These are phyloP conservation scores for Eucalyptus sp. DNA, from an alignment of 345 rosid species.

Conservation along the genomic window DNA sequence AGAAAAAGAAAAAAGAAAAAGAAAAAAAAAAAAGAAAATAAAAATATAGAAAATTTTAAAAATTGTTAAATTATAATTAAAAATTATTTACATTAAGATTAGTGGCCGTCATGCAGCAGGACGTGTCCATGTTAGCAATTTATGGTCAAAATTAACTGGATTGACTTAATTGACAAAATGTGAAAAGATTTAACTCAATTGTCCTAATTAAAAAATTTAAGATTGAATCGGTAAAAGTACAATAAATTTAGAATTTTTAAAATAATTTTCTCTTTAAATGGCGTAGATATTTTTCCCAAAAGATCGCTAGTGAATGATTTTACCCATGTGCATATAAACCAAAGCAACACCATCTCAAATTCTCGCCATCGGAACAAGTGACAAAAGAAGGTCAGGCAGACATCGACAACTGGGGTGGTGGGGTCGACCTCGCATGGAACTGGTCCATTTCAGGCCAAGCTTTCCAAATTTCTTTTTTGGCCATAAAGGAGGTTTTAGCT, in stretches of 20 bases:
- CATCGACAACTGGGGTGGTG: neutral
- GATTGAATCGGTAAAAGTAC: fast-evolving
- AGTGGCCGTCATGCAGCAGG: no score
- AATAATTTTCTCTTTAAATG: neutral
- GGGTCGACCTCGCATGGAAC: neutral
- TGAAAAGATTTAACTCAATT: no score
- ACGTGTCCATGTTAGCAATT: fast-evolving
- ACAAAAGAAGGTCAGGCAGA: neutral
- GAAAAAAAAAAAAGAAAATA: no score
- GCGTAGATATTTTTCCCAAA: neutral
- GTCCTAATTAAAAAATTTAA: fast-evolving
- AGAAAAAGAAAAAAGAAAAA: fast-evolving
- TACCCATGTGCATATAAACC: neutral
- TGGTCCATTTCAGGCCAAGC: neutral
- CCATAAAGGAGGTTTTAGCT: neutral
- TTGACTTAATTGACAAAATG: fast-evolving
- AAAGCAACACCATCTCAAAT: neutral
- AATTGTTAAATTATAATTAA: no score
- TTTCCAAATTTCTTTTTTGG: neutral
- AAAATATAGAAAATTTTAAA: fast-evolving
- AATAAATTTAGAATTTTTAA: fast-evolving
- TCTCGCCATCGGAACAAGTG: neutral
- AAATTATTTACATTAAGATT: fast-evolving
- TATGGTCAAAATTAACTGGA: fast-evolving
- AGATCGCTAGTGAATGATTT: neutral